phyloP scores from a whole-genome alignment of 768 basidiomycete genomes.

The Hygrocybe coccinea region DNA sequence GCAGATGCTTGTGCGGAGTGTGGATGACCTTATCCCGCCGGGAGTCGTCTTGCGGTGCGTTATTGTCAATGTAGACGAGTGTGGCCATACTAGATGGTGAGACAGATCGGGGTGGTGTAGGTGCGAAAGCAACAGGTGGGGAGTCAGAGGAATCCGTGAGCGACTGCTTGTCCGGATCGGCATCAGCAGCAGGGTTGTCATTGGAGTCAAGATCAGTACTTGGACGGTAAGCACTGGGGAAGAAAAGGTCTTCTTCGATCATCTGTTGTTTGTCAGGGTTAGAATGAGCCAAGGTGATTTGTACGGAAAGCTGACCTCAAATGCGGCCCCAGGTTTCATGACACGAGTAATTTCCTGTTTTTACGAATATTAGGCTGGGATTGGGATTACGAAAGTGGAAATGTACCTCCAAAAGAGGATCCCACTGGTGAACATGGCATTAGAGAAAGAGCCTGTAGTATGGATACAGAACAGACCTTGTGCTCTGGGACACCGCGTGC shows the following conservation, averaged over 20 bases:
- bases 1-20: too few relatives aligned
- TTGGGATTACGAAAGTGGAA: neutral
- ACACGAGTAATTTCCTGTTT: constrained; percentile 58
- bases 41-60: too few relatives aligned
- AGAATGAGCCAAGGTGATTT: neutral
- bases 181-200: constrained; percentile 19
- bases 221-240: constrained; percentile 47
- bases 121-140: neutral
- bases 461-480: constrained; percentile 43
- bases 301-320: constrained; percentile 54
- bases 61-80: neutral
- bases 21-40: too few relatives aligned
- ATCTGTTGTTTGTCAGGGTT: constrained; percentile 36
- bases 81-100: neutral
- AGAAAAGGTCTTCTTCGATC: constrained; percentile 70
- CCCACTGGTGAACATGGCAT: constrained; percentile 46
- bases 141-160: neutral
- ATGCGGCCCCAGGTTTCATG: constrained; percentile 68
- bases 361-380: neutral
- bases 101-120: neutral
- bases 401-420: constrained; percentile 48
- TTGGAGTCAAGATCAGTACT: constrained; percentile 25
- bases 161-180: constrained; percentile 9
- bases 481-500: constrained; percentile 73
- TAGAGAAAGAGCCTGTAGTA: neutral